These are phyloP conservation scores for Eudorina sp. DNA, from an alignment of 139 green algal genomes.

Conservation along the genomic window DNA sequence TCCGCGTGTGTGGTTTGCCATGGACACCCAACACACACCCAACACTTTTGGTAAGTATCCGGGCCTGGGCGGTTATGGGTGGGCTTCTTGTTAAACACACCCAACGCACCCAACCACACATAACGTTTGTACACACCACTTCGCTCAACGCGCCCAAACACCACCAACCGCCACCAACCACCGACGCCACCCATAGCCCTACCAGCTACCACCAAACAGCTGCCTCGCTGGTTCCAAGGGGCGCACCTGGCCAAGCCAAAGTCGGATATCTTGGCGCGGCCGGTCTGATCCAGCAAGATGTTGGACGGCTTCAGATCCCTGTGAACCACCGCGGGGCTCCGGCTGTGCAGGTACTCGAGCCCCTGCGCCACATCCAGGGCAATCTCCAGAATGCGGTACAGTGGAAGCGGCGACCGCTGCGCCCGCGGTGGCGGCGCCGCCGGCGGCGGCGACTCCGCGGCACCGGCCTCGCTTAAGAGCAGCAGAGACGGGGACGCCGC, in stretches of 20 bases:
- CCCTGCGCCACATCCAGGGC: conserved; percentile 49
- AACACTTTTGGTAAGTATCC: no score
- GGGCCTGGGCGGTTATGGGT: no score
- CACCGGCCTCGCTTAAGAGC: no score
- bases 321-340: conserved; percentile 60
- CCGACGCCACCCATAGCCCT: no score
- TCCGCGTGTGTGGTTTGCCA: no score
- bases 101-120: no score
- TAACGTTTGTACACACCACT: no score
- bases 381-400: conserved; percentile 38
- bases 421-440: no score
- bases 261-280: conserved; percentile 53
- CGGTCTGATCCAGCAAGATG: conserved; percentile 68
- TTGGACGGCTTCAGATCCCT: conserved; percentile 63
- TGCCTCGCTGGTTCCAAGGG: neutral
- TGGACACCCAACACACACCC: no score
- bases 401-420: conserved; percentile 15
- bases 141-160: no score
- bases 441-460: neutral
- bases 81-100: no score
- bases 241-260: conserved; percentile 52
- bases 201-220: neutral
- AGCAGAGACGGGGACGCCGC: neutral
- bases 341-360: conserved; percentile 54
- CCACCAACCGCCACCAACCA: no score